Conservation (phyloP, 2,329 filamentous ascomycete genomes). For the Diaporthe nobilis region DNA sequence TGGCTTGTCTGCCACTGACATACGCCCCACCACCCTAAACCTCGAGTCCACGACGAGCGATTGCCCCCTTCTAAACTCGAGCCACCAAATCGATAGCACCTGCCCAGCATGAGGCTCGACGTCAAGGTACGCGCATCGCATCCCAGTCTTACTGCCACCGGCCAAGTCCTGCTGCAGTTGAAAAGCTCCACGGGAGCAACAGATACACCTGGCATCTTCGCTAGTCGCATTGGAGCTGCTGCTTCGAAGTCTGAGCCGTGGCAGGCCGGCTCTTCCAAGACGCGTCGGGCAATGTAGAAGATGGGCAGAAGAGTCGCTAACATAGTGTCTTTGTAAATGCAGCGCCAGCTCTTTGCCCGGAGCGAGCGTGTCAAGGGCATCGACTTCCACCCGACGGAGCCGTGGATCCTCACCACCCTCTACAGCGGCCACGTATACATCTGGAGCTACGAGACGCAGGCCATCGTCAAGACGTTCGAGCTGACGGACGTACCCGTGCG, state of each 20-base stretch:
- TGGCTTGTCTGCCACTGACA: slow-evolving; percentile 35
- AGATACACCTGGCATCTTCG: not conserved
- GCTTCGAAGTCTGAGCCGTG: not conserved
- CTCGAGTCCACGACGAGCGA: slow-evolving; percentile 16
- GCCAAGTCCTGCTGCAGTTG: not conserved
- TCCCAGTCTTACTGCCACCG: not conserved
- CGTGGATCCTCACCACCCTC: slow-evolving; percentile 43
- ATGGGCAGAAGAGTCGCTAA: slow-evolving; percentile 46
- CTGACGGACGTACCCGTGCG: slow-evolving; percentile 98
- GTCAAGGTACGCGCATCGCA: slow-evolving; percentile 41
- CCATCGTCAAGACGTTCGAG: slow-evolving; percentile 98
- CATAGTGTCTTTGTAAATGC: slow-evolving; percentile 53
- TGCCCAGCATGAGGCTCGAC: slow-evolving; percentile 49
- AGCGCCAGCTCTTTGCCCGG: slow-evolving; percentile 88
- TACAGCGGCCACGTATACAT: slow-evolving; percentile 93
- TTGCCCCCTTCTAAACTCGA: slow-evolving; percentile 2
- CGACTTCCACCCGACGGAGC: slow-evolving; percentile 94
- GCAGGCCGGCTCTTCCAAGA: not conserved
- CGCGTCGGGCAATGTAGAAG: not conserved
- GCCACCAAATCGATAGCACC: slow-evolving; percentile 17
- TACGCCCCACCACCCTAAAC: slow-evolving; percentile 35
- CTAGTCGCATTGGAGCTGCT: not conserved
- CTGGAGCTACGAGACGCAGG: slow-evolving; percentile 97
- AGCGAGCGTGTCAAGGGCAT: slow-evolving; percentile 97
- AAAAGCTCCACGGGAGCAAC: not conserved